These are phyloP conservation scores for Limnanthes douglasii DNA, from an alignment of 345 rosid genomes.

Conservation along the genomic window DNA sequence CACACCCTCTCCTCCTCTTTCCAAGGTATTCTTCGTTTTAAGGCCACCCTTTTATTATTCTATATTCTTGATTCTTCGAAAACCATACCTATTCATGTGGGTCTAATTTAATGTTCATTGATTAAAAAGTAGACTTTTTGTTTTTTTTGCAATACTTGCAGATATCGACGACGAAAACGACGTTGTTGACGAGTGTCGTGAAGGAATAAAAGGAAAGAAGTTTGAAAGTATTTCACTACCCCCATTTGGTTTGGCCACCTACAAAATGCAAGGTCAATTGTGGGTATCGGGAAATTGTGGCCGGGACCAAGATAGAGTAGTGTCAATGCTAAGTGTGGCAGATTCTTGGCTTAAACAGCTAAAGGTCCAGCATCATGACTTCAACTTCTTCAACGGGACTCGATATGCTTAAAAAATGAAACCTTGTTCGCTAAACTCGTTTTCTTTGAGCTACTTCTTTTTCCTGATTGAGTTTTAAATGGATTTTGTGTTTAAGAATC, in stretches of 20 bases:
- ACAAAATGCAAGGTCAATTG: slow-evolving; percentile 96
- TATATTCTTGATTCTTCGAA: background rate
- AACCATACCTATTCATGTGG: background rate
- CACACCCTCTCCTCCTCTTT: slow-evolving; percentile 96
- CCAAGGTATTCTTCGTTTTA: slow-evolving; percentile 58
- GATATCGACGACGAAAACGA: slow-evolving; percentile 75
- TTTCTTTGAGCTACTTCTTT: too few species aligned
- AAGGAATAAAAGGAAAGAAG: slow-evolving; percentile 31
- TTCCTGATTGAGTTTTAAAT: too few species aligned
- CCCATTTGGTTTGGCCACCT: slow-evolving; percentile 91
- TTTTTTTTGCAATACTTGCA: slow-evolving; percentile 5
- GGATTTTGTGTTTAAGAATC: too few species aligned
- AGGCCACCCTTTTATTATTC: too few species aligned
- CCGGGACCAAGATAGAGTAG: slow-evolving; percentile 65
- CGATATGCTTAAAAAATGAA: slow-evolving; percentile 46
- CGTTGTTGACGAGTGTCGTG: slow-evolving; percentile 36
- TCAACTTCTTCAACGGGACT: slow-evolving; percentile 62
- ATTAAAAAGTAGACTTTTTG: slow-evolving; percentile 1
- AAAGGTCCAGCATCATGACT: slow-evolving; percentile 94
- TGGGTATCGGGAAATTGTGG: slow-evolving; percentile 77
- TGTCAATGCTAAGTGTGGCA: slow-evolving; percentile 78
- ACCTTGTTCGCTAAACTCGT: too few species aligned
- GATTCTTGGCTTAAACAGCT: slow-evolving; percentile 99
- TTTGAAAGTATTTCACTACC: slow-evolving; percentile 51
- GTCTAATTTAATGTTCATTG: too few species aligned